Evolutionary conservation across 2,329 filamentous ascomycete genomes (phyloP), one percentile per base, ranked within the genome.

Genomic region (Pseudogymnoascus sp.): DNA sequence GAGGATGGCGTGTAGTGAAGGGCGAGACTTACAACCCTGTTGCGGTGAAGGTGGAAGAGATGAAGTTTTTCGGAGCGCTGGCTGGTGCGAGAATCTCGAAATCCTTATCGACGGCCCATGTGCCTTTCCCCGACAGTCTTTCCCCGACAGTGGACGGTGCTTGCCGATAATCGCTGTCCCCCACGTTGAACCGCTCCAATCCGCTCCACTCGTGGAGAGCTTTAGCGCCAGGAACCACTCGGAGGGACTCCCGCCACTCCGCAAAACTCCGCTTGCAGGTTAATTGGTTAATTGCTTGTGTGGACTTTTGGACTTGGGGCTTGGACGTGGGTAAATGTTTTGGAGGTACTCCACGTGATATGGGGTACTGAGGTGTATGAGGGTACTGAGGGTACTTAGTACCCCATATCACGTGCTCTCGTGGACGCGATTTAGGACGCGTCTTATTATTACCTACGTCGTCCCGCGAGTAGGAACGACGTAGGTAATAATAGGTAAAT

Each of bases 381-480:
- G n/a, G n/a, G n/a, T n/a, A n/a, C n/a, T n/a, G n/a, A n/a, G n/a
- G n/a, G n/a, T n/a, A n/a, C n/a, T 18, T 2, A 18, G 18, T 18
- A 18, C 18, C 47, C 47, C n/a, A 33, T 18, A 33, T 39, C 58
- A 59, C 58, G 58, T 59, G 58, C 7, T 59, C 37, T 28, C 58
- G 58, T 37, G 36, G 37, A 43, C 58, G 58, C 58, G 58, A 59
- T 18, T 59, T 47, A 14, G 58, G 58, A 59, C 58, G 58, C 58
- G 58, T 59, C 41, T 53, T 33, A n/a, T n/a, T n/a, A n/a, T n/a
- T n/a, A n/a, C n/a, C n/a, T n/a, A n/a, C n/a, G n/a, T n/a, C n/a
- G n/a, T n/a, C 18, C 5, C 28, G 6, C 8, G 28, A 53, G 47
- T 53, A 53, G 47, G 47, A 53, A 20, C 28, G 47, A 53, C 47